Evolutionary conservation across 768 basidiomycete species (phyloP), one percentile per base, ranked within the genome.

Genomic region (Suillus bovinus): DNA sequence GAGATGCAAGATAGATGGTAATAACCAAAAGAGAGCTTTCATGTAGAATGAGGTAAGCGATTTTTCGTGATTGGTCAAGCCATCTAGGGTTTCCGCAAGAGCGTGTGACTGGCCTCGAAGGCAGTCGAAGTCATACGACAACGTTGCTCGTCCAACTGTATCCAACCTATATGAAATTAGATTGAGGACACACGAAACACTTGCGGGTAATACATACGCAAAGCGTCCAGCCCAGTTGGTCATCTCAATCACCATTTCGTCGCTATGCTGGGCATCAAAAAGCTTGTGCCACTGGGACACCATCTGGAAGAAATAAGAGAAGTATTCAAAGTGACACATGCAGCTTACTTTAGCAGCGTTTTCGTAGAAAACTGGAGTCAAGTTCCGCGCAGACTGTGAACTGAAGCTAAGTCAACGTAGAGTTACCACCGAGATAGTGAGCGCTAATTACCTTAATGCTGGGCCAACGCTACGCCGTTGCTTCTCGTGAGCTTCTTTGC

Each of bases 201-300:
- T 38, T n/a, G 10, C 29, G n/a, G 31, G 13, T 46, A 6, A n/a
- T 53, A 74, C 82, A 69, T 69, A 85, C 86, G 86, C 84, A 67
- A 84, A 87, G 58, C 85, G 81, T 39, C 83, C 82, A 6, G 85
- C 80, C 86, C 85, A 86, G 60, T 80, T 72, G 2, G 85, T 84
- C 42, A 84, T 69, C 67, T 88, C 85, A 52, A 86, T 82, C 47
- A 81, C 79, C 11, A 76, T 69, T 70, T 82, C 74, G 24, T 80
- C 70, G 34, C 67, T 64, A 27, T 74, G 70, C 39, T 75, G 74
- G 47, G 74, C 64, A 61, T 85, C 86, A 9, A 86, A 66, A 14
- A 79, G 61, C 60, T 72, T 79, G 36, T 71, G 72, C 84, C 84
- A 87, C 63, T 84, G 82, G 13, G 71, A 68, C n/a, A 76, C 82